phyloP scores from a whole-genome alignment of 208 protist species.

The Spironucleus salmonicida region DNA sequence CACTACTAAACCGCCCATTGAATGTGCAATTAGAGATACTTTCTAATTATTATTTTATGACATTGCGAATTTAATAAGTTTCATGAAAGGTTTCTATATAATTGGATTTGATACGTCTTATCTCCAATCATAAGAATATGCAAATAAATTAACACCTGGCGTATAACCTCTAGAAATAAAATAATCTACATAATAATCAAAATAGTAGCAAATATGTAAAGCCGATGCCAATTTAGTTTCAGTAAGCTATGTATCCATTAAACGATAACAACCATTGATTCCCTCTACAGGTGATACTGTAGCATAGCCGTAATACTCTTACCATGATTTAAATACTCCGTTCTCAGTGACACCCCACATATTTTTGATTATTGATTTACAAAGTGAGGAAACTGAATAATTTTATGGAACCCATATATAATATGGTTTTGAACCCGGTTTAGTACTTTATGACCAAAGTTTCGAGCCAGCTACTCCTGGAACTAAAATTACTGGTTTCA shows the following conservation, averaged over 20 bases:
- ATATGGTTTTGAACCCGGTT: too few species aligned
- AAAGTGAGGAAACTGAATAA: too few species aligned
- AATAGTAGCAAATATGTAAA: background rate
- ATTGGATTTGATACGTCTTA: background rate
- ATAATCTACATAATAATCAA: background rate
- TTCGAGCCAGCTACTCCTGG: constrained; percentile 5
- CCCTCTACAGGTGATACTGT: background rate
- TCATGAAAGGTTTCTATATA: background rate
- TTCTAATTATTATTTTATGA: background rate
- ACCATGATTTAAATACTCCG: background rate
- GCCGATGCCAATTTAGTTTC: too few species aligned
- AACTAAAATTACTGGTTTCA: constrained; percentile 17
- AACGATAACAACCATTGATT: background rate
- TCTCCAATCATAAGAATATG: constrained; percentile 21
- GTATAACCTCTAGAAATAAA: background rate
- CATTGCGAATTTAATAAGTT: background rate
- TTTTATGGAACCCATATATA: too few species aligned
- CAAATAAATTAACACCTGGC: background rate
- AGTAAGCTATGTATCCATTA: background rate
- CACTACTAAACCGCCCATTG: background rate
- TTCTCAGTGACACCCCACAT: background rate
- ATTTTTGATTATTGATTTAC: too few species aligned
- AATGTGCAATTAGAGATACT: background rate
- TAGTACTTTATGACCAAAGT: background rate
- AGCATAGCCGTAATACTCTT: background rate